Conservation (phyloP, 2,329 filamentous ascomycete species). For the Eutypa lata region DNA sequence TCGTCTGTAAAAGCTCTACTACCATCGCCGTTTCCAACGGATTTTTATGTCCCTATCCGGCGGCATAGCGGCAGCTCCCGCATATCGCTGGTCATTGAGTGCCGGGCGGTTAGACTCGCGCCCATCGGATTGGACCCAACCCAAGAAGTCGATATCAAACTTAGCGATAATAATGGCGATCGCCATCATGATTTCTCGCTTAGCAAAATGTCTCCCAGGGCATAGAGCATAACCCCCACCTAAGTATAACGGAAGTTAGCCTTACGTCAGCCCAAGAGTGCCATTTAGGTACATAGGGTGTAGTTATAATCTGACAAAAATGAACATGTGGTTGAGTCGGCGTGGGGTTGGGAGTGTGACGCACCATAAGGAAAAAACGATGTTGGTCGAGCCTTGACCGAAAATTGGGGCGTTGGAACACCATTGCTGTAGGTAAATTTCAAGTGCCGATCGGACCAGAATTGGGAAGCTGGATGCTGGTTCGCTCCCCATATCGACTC, state of each 20-base stretch:
- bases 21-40: not conserved
- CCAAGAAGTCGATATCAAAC: slow-evolving; percentile 26
- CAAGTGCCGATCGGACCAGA: no score
- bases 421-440: no score
- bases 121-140: no score
- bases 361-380: no score
- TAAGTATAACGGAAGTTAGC: no score
- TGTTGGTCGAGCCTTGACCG: no score
- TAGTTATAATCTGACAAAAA: not conserved
- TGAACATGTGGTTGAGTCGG: not conserved
- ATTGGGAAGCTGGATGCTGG: not conserved
- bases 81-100: not conserved
- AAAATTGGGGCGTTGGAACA: no score
- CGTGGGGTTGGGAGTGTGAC: not conserved
- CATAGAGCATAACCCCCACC: slow-evolving; percentile 30
- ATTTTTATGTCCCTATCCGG: slow-evolving; percentile 3
- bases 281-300: no score
- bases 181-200: slow-evolving; percentile 33
- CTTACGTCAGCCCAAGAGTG: no score
- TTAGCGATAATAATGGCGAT: slow-evolving; percentile 24
- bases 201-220: slow-evolving; percentile 35
- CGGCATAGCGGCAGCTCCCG: not conserved
- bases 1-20: no score
- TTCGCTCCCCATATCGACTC: not conserved
- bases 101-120: not conserved